Evolutionary conservation across 345 rosid species (phyloP), one percentile per base, ranked within the genome.

Genomic region (Eucalyptus erythrocorys): DNA sequence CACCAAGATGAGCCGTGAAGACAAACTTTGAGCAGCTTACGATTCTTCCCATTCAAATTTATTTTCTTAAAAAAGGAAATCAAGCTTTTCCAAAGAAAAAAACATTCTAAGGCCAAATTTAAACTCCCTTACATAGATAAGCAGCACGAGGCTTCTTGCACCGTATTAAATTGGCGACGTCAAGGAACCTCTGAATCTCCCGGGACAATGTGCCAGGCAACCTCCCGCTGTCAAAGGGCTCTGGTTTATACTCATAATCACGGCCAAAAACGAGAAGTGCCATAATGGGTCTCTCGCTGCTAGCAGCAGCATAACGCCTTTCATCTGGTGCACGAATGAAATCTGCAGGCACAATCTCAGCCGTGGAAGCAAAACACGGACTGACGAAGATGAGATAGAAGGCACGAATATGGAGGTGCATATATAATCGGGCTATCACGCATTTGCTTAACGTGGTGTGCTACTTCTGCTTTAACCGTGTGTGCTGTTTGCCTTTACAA

Each of bases 171-270:
- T 97, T 96, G 21, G 99, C 97, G 51, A 96, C 95, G 71, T 98
- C 96, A 88, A 97, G 99, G 89, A 97, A 97, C 91, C 88, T 92
- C 92, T 95, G 98, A 48, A 97, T 97, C 57, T 94, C 97, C 1
- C 95, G 91, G 81, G 94, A 93, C 88, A 97, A 90, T 51, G 94
- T 96, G 82, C 97, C 89, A 7, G 99, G 99, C 89, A 97, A 81
- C 89, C 96, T 95, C 93, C 96, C 99, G 84, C 99, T 96, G 42
- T 95, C 98, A 86, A 97, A 95, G 3, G 97, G 95, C 93, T 92
- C 94, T 51, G 94, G 91, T 37, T 87, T 92, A 88, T 93, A 82
- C 80, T 92, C 94, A 32, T 87, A 11, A 27, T 61, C 85, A 51
- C 42, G 9, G 37, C 13, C 27, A 55, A 55, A 55, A 55, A 26